phyloP scores from a whole-genome alignment of 768 basidiomycete species.

The Pleurotus platypus region DNA sequence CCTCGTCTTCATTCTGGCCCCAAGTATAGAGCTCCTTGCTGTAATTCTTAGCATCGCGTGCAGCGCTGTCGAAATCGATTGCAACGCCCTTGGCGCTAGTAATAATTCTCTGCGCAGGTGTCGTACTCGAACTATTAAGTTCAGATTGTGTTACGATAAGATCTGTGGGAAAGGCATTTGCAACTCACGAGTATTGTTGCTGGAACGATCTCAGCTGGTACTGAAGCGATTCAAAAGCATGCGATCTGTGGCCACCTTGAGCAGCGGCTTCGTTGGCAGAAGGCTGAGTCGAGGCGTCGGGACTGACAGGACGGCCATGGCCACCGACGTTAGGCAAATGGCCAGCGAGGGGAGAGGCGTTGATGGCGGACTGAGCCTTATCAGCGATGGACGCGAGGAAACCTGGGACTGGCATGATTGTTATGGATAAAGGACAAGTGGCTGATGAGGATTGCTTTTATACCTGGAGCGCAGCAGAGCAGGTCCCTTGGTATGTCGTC shows the following conservation, averaged over 20 bases:
- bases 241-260: constrained; percentile 43
- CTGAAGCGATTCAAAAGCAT: constrained; percentile 59
- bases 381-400: constrained; percentile 69
- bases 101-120: constrained; percentile 74
- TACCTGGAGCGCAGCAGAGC: background rate
- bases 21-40: constrained; percentile 86
- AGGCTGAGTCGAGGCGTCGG: constrained; percentile 34
- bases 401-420: constrained; percentile 52
- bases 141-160: constrained; percentile 6
- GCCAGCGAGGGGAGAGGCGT: constrained; percentile 53
- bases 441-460: background rate
- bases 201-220: constrained; percentile 71
- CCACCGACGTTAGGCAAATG: constrained; percentile 39
- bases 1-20: constrained; percentile 69
- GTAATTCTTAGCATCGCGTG: constrained; percentile 64
- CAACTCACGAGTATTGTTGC: constrained; percentile 67
- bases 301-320: constrained; percentile 29
- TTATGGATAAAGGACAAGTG: constrained; percentile 6
- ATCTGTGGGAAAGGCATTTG: background rate
- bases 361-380: constrained; percentile 73
- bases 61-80: constrained; percentile 65
- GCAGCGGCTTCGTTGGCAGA: constrained; percentile 40
- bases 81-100: constrained; percentile 76
- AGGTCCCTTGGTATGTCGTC: background rate
- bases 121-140: constrained; percentile 41